Base-by-base conservation (phyloP, 495 filamentous ascomycete genomes). In the Trichoderma gamsii region DNA sequence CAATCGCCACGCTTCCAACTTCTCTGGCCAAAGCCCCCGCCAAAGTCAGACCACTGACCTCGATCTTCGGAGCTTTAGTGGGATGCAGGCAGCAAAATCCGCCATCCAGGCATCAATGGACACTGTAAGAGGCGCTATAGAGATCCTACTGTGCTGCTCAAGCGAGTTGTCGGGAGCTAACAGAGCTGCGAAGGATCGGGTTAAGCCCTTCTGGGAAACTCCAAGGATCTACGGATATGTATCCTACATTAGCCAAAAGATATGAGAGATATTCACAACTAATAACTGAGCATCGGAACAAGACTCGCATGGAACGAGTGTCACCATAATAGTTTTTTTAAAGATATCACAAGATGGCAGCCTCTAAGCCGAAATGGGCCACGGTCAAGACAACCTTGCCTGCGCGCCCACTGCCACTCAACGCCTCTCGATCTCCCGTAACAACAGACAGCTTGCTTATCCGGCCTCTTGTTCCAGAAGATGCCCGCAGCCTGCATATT, bases 391-490 rank as follows among this genome's bases (percentile, higher is more conserved):
- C 78, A 41, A 74, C 68, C 7, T 70, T 78, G n/a, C 80, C 80
- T 18, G 66, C 63, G 35, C 49, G 49, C 21, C 78, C 78, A 0
- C 52, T 78, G 1, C 76, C 75, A 0, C 72, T 70, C 6, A 77
- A 72, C 65, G 8, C 66, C 6, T 70, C 68, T 23, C 73, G 78
- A 32, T 27, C 67, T 11, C 67, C 71, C 0, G 72, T 85, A 27
- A 70, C 41, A 13, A 84, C 83, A 11, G 74, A 78, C 18, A 79
- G 83, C 9, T 75, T 85, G 12, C 66, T 82, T 64, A 64, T 85
- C 35, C 82, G 83, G 1, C 72, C 79, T 0, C 71, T 77, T 12
- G 51, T 43, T 23, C 29, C 73, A 21, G 71, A 73, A 18, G 81
- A 85, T 68, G 64, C 80, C 5, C 69, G 73, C 5, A 77, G 66